A percentile compares a stretch with the other conserved stretches of the same genome.
Conservation (phyloP, 768 basidiomycete genomes). For the Pisolithus microcarpus region DNA sequence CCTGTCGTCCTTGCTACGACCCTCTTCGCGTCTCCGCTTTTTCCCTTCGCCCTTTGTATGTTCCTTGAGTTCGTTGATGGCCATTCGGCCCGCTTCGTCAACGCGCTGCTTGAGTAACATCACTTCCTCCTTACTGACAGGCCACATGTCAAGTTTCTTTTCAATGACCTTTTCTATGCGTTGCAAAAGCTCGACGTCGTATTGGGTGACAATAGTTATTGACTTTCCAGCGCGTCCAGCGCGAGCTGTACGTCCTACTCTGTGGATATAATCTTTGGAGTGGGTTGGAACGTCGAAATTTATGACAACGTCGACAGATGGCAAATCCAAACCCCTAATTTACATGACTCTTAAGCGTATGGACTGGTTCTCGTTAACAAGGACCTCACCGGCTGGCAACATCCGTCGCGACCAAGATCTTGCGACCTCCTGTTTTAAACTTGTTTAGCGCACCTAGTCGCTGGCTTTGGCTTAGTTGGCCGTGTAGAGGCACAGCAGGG, state of each 20-base stretch:
- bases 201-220: slow-evolving; percentile 96
- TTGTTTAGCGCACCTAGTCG: slow-evolving; percentile 89
- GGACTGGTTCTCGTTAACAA: neutral
- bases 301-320: slow-evolving; percentile 91
- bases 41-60: slow-evolving; percentile 46
- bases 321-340: slow-evolving; percentile 85
- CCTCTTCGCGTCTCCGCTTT: slow-evolving; percentile 43
- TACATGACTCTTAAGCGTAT: slow-evolving; percentile 3
- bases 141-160: slow-evolving; percentile 88
- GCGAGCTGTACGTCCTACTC: slow-evolving; percentile 95
- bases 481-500: slow-evolving; percentile 92
- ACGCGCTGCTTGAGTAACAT: slow-evolving; percentile 83
- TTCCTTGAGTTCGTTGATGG: slow-evolving; percentile 78
- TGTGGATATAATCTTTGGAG: slow-evolving; percentile 98
- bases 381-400: slow-evolving; percentile 77
- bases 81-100: slow-evolving; percentile 73
- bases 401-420: slow-evolving; percentile 91
- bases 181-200: slow-evolving; percentile 94
- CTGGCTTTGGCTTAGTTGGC: slow-evolving; percentile 89
- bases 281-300: slow-evolving; percentile 98
- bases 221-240: slow-evolving; percentile 97
- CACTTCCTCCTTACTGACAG: slow-evolving; percentile 82
- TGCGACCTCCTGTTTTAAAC: slow-evolving; percentile 92
- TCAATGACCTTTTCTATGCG: slow-evolving; percentile 89
- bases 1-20: slow-evolving; percentile 57